Conservation (phyloP, 2,329 filamentous ascomycete genomes). For the Cercospora beticola region DNA sequence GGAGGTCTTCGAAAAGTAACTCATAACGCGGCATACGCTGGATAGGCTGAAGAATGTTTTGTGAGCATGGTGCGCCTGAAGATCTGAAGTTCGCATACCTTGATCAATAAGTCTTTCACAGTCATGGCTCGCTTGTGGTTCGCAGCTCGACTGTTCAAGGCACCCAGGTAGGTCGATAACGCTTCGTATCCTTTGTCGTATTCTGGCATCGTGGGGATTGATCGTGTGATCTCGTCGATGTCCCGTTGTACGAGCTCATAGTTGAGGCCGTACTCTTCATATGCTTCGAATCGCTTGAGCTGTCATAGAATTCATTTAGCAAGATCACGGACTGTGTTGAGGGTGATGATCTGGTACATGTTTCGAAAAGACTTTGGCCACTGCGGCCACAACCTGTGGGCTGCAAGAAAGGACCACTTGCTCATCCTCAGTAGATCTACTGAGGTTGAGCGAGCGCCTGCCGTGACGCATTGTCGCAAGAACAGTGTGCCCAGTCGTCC, state of each 20-base stretch:
- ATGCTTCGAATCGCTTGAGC: slow-evolving; percentile 80
- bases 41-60: slow-evolving; percentile 63
- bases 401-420: slow-evolving; percentile 47
- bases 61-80: background rate
- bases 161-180: slow-evolving; percentile 71
- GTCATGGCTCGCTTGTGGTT: slow-evolving; percentile 73
- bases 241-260: slow-evolving; percentile 84
- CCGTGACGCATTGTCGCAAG: slow-evolving; percentile 36
- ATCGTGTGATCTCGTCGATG: slow-evolving; percentile 65
- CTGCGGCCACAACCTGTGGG: slow-evolving; percentile 53
- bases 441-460: slow-evolving; percentile 49
- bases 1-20: slow-evolving; percentile 77
- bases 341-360: slow-evolving; percentile 44
- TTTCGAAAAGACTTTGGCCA: slow-evolving; percentile 55
- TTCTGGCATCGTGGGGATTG: slow-evolving; percentile 70
- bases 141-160: slow-evolving; percentile 63
- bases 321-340: slow-evolving; percentile 39
- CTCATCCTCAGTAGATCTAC: slow-evolving; percentile 42
- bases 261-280: slow-evolving; percentile 88
- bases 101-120: slow-evolving; percentile 83
- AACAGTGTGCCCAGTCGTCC: slow-evolving; percentile 32
- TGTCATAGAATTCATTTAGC: slow-evolving; percentile 48
- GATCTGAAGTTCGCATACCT: slow-evolving; percentile 54
- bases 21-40: slow-evolving; percentile 91
- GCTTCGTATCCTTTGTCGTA: slow-evolving; percentile 86